Evolutionary conservation across 495 filamentous ascomycete genomes (phyloP).

Genomic region (Cairneyella variabilis): DNA sequence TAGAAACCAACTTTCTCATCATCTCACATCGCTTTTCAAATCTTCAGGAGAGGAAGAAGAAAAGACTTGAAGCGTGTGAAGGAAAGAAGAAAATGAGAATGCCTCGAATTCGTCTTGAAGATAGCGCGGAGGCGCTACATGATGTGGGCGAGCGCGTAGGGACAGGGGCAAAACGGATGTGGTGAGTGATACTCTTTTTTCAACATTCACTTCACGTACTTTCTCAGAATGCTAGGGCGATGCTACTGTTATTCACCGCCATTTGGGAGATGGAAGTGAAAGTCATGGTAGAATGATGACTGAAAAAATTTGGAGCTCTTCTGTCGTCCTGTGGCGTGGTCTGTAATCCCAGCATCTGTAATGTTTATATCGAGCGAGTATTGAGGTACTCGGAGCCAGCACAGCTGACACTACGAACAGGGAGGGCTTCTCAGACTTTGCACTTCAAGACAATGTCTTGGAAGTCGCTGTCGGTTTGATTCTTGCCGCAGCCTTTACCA

Average conservation of each 20-base stretch:
- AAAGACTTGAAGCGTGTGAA: too few relatives aligned
- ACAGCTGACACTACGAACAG: background rate
- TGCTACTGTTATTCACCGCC: background rate
- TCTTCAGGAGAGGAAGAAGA: too few relatives aligned
- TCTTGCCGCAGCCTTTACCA: conserved; percentile 72
- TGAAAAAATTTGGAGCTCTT: background rate
- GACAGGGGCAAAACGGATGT: conserved; percentile 38
- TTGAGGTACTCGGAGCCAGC: background rate
- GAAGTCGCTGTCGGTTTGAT: conserved; percentile 75
- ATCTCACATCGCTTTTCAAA: too few relatives aligned
- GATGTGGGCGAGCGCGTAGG: conserved; percentile 19
- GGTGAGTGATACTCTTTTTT: conserved; percentile 22
- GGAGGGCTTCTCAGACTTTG: conserved; percentile 64
- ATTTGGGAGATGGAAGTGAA: background rate
- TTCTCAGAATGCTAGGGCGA: background rate
- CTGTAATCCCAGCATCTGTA: background rate
- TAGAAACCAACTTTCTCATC: too few relatives aligned
- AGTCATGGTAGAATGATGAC: background rate
- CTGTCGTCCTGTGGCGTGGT: too few relatives aligned
- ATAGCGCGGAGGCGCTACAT: conserved; percentile 17
- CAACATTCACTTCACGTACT: background rate
- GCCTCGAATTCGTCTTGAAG: conserved; percentile 19
- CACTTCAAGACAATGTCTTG: conserved; percentile 69
- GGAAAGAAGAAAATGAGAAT: conserved; percentile 1
- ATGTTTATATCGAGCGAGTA: background rate